Evolutionary conservation across 805 yeast genomes (phyloP), one percentile per base, ranked within the genome.

Genomic region (Candida gorgasii): DNA sequence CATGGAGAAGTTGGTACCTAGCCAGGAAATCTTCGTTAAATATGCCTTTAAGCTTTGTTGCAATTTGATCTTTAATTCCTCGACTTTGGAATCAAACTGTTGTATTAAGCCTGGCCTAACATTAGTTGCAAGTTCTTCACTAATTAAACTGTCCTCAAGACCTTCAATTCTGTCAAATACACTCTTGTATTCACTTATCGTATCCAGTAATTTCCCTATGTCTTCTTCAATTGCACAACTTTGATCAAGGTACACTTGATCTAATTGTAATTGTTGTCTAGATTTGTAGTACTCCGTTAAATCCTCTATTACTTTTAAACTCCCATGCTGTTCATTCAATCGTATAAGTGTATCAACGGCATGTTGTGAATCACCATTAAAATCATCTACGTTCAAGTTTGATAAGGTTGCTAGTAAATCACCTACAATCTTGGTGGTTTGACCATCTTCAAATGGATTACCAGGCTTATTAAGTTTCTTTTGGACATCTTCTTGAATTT

Each of bases 1-100:
- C 5, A 17, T 27, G 5, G 30, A 19, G 29, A 49, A 46, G 4
- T 52, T 43, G 22, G 26, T 17, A 8, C 62, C 48, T 16, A 62
- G 55, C 63, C 66, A 61, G 11, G 59, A 45, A 17, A 56, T 48
- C 9, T 51, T 50, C 1, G 42, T 38, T 8, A 58, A 44, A 1
- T 46, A 13, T 1, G 44, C 19, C 5, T 38, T 34, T 7, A 64
- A 47, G 23, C 49, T 16, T 1, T 42, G 14, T 16, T 53, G 45
- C 8, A 54, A 47, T 1, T 46, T 11, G 4, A 17, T 27, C 31
- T 32, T 44, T n/a, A 30, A 40, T 39, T 43, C 22, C 29, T 11
- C 1, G 11, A 34, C 43, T 41, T 40, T 50, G 18, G 39, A 28
- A 19, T 45, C 36, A 33, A 43, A 52, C 19, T 18, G 23, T 13